phyloP scores from a whole-genome alignment of 1,284 basidiomycete species.

The Mixia osmundae region DNA sequence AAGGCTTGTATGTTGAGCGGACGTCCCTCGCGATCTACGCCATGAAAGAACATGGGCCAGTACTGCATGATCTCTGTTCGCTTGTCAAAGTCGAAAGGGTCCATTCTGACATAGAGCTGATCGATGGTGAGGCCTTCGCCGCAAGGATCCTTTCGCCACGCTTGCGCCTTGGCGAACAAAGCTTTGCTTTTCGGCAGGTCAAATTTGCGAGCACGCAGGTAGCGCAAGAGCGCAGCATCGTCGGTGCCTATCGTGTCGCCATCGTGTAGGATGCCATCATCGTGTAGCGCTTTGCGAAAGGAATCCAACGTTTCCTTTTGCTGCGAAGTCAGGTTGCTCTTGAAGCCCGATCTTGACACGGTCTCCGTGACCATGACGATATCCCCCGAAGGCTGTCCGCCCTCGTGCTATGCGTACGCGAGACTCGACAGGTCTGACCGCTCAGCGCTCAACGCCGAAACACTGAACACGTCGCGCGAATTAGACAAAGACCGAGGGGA shows the following conservation, averaged over 20 bases:
- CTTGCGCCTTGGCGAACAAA: constrained; percentile 6
- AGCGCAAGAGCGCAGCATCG: constrained; percentile 1
- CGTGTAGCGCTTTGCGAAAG: not conserved
- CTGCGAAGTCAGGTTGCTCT: not conserved
- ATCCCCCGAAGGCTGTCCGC: no score
- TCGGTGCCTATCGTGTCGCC: not conserved
- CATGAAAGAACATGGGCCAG: constrained; percentile 10
- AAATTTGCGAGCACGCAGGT: constrained; percentile 8
- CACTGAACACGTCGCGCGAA: no score
- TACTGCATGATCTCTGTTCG: constrained; percentile 7
- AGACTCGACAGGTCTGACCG: no score
- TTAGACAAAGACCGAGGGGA: no score
- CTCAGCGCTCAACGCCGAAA: no score
- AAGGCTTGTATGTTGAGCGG: constrained; percentile 10
- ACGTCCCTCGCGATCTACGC: no score
- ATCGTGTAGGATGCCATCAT: not conserved
- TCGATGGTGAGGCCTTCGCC: constrained; percentile 9
- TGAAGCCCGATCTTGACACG: no score
- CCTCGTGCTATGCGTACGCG: no score
- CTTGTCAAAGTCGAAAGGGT: constrained; percentile 9
- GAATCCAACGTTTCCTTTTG: not conserved
- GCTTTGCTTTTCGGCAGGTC: constrained; percentile 3
- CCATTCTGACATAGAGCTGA: constrained; percentile 6
- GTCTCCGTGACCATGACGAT: no score
- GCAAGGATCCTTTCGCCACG: constrained; percentile 5